phyloP scores from a whole-genome alignment of 2,329 filamentous ascomycete genomes.

The Aspergillus floridensis region DNA sequence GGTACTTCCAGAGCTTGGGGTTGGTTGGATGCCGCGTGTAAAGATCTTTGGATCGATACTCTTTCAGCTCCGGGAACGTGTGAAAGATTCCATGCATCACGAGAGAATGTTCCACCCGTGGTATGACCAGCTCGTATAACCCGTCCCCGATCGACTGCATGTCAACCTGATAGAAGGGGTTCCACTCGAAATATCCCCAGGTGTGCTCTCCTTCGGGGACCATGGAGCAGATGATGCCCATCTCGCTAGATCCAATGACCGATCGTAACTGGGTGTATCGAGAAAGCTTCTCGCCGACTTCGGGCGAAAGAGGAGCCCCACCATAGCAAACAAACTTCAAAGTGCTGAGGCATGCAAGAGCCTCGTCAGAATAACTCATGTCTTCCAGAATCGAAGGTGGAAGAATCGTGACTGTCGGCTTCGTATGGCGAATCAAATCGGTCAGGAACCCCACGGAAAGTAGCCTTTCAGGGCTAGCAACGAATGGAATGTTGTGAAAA shows the following conservation, averaged over 20 bases:
- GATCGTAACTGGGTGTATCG: conserved; percentile 1
- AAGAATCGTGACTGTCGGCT: conserved; percentile 20
- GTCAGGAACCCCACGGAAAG: conserved; percentile 23
- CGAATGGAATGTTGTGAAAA: conserved; percentile 17
- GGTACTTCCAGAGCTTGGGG: conserved; percentile 10
- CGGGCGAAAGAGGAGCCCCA: conserved; percentile 10
- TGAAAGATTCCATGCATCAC: conserved; percentile 8
- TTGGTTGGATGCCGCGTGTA: conserved; percentile 8
- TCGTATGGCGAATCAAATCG: conserved; percentile 17
- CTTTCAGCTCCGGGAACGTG: conserved; percentile 25
- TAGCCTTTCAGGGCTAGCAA: conserved; percentile 26
- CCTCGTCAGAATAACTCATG: conserved; percentile 20
- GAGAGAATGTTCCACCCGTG: not conserved
- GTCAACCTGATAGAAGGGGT: not conserved
- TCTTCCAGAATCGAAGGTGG: conserved; percentile 29
- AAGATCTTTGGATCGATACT: conserved; percentile 10
- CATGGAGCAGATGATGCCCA: conserved; percentile 1
- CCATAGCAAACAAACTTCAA: conserved; percentile 14
- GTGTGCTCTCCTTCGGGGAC: not conserved
- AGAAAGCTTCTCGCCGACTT: conserved; percentile 9
- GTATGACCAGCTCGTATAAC: conserved; percentile 5
- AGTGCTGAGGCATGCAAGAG: conserved; percentile 8
- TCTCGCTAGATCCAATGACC: not conserved
- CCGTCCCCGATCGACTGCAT: conserved; percentile 4
- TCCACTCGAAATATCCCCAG: conserved; percentile 5